phyloP scores from a whole-genome alignment of 2,329 filamentous ascomycete species.

The Sarocladium brachiariae region DNA sequence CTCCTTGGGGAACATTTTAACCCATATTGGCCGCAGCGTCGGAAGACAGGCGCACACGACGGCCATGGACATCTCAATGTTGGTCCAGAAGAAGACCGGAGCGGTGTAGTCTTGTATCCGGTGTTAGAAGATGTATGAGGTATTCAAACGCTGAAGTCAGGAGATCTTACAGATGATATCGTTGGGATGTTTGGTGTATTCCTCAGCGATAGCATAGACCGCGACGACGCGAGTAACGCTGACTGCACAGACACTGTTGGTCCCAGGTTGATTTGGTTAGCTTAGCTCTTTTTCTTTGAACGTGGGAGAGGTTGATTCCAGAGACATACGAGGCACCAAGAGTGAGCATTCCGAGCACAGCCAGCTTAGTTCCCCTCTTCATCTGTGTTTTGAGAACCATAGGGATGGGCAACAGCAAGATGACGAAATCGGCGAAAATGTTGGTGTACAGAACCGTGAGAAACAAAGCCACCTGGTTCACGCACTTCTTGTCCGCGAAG shows the following conservation, averaged over 20 bases:
- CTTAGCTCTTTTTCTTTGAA: background rate
- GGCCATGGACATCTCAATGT: slow-evolving; percentile 2
- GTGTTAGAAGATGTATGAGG: background rate
- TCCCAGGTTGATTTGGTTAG: background rate
- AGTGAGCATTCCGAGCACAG: background rate
- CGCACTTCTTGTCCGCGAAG: background rate
- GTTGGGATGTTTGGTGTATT: background rate
- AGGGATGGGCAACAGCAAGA: background rate
- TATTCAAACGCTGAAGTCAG: background rate
- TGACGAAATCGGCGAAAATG: background rate
- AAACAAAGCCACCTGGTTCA: background rate
- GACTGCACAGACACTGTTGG: background rate
- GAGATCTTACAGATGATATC: slow-evolving; percentile 1
- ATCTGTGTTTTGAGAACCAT: background rate
- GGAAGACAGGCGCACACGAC: slow-evolving; percentile 2
- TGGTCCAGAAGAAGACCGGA: slow-evolving; percentile 2
- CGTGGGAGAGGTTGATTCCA: background rate
- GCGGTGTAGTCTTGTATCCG: background rate
- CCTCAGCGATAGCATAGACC: background rate
- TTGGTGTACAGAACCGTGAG: slow-evolving; percentile 3
- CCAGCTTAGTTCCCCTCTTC: background rate
- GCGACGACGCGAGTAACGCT: background rate
- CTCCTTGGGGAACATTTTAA: background rate
- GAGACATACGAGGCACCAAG: slow-evolving; percentile 1
- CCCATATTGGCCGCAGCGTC: background rate